Percentiles rank a stretch among this genome's conserved stretches.
phyloP scores from a whole-genome alignment of 2,329 filamentous ascomycete genomes.

The Stagonosporopsis chrysanthemi region DNA sequence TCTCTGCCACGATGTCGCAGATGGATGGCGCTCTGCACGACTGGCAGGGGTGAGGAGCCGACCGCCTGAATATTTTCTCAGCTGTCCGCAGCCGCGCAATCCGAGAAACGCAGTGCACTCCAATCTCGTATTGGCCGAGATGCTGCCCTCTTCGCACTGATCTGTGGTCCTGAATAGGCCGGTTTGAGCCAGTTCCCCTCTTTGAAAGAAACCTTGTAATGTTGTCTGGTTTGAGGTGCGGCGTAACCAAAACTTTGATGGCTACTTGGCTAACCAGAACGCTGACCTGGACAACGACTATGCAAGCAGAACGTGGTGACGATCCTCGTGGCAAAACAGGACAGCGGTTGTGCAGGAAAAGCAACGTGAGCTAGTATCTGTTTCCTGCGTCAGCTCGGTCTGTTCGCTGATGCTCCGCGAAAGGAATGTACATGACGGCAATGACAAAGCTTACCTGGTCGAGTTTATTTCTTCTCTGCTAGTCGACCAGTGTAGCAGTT shows the following conservation, averaged over 20 bases:
- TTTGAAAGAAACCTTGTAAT: slow-evolving; percentile 6
- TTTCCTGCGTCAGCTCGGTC: slow-evolving; percentile 20
- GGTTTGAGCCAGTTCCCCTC: slow-evolving; percentile 16
- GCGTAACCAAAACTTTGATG: slow-evolving; percentile 8
- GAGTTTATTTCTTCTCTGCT: slow-evolving; percentile 1
- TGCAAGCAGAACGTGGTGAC: background rate
- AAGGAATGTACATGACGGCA: slow-evolving; percentile 15
- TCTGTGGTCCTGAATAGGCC: slow-evolving; percentile 6
- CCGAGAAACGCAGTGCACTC: slow-evolving; percentile 13
- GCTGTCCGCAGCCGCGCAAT: slow-evolving; percentile 20
- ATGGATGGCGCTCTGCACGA: slow-evolving; percentile 9
- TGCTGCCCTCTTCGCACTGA: slow-evolving; percentile 12
- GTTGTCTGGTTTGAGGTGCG: slow-evolving; percentile 9
- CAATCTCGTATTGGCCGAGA: slow-evolving; percentile 14
- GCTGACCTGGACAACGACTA: slow-evolving; percentile 4
- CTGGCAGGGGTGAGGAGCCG: slow-evolving; percentile 15
- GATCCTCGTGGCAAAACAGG: slow-evolving; percentile 14
- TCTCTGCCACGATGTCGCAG: slow-evolving; percentile 15
- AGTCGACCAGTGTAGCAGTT: background rate
- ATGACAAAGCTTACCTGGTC: slow-evolving; percentile 12
- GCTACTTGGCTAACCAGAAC: slow-evolving; percentile 5
- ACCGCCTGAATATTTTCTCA: slow-evolving; percentile 19
- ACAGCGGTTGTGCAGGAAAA: slow-evolving; percentile 19
- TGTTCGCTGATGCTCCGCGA: slow-evolving; percentile 15
- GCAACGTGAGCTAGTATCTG: slow-evolving; percentile 29